phyloP scores from a whole-genome alignment of 495 filamentous ascomycete genomes.

The Aspergillus olivimuriae region DNA sequence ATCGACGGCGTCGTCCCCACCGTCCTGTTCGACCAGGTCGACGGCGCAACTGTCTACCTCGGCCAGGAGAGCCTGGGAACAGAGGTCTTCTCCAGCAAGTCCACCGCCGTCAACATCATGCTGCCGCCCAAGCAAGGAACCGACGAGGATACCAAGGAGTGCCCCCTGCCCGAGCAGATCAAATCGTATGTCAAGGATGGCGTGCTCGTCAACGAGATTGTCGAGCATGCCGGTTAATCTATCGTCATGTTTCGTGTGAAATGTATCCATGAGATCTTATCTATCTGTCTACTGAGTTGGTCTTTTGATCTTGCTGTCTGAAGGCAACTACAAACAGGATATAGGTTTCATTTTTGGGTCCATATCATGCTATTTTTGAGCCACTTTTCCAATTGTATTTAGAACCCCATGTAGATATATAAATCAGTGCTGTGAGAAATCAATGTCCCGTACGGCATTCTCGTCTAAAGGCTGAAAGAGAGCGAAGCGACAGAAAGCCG shows the following conservation, averaged over 20 bases:
- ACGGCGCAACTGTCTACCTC: conserved; percentile 82
- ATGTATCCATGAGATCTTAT: too few species aligned
- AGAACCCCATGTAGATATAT: neutral
- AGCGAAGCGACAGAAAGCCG: too few species aligned
- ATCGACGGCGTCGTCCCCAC: conserved; percentile 79
- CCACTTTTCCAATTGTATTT: too few species aligned
- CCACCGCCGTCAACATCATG: conserved; percentile 75
- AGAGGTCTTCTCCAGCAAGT: conserved; percentile 86
- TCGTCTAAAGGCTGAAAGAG: too few species aligned
- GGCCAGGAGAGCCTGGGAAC: conserved; percentile 67
- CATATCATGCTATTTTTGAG: too few species aligned
- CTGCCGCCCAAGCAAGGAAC: conserved; percentile 54
- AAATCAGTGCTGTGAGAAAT: neutral
- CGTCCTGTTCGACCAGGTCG: conserved; percentile 84
- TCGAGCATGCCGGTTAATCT: conserved; percentile 70
- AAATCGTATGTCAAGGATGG: conserved; percentile 72
- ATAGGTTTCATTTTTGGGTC: too few species aligned
- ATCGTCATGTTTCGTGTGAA: neutral
- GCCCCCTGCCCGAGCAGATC: conserved; percentile 83
- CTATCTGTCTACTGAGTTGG: too few species aligned
- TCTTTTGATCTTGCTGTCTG: too few species aligned
- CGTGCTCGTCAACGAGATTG: conserved; percentile 76
- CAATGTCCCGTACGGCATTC: too few species aligned
- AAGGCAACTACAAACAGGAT: too few species aligned
- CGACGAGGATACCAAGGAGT: conserved; percentile 74